Evolutionary conservation across 2,329 filamentous ascomycete genomes (phyloP).

Genomic region (Pseudocercospora pini-densiflorae): DNA sequence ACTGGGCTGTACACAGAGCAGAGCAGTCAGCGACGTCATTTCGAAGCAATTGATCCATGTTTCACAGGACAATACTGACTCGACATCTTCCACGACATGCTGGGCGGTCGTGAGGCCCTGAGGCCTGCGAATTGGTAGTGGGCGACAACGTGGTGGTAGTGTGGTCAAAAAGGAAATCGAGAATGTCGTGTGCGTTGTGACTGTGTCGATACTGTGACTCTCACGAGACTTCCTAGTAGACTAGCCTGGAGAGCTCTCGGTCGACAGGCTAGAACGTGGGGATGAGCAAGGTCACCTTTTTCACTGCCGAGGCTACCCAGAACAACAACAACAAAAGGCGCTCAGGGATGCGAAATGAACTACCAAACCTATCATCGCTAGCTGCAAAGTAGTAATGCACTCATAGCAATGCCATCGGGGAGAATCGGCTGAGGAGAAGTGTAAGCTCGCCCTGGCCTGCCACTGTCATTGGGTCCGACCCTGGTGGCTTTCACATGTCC

Average conservation of each 20-base stretch:
- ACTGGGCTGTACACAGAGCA: slow-evolving; percentile 27
- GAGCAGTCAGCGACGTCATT: slow-evolving; percentile 24
- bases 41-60: not conserved
- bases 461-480: not conserved
- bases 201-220: slow-evolving; percentile 16
- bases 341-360: slow-evolving; percentile 1
- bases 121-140: slow-evolving; percentile 18
- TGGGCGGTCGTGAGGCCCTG: slow-evolving; percentile 27
- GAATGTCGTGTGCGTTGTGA: slow-evolving; percentile 10
- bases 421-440: slow-evolving; percentile 3
- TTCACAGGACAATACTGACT: slow-evolving; percentile 23
- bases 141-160: slow-evolving; percentile 23
- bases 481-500: slow-evolving; percentile 10
- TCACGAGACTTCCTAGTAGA: slow-evolving; percentile 14
- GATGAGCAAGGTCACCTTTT: not conserved
- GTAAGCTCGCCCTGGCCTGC: not conserved
- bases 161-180: not conserved
- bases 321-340: not conserved
- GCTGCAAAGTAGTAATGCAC: slow-evolving; percentile 2
- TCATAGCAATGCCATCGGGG: not conserved
- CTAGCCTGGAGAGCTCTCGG: slow-evolving; percentile 5
- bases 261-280: slow-evolving; percentile 4
- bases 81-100: slow-evolving; percentile 40
- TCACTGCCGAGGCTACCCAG: slow-evolving; percentile 12
- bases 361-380: not conserved